Percentiles rank a stretch among this genome's conserved stretches.
Conservation (phyloP, 768 basidiomycete genomes). For the Boletus pseudopeckii region DNA sequence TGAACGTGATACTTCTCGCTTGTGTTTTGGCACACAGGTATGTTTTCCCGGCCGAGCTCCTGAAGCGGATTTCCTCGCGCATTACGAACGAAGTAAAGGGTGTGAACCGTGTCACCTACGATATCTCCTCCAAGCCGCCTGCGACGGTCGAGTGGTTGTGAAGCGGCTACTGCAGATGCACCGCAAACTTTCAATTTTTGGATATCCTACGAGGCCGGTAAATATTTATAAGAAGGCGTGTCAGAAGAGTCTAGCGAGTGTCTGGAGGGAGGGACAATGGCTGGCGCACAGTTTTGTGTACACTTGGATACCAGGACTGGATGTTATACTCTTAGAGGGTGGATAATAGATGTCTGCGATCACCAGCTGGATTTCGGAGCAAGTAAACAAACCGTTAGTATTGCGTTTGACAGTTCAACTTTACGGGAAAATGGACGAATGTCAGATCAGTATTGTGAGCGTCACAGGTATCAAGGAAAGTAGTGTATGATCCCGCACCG, state of each 20-base stretch:
- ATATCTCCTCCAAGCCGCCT: constrained; percentile 96
- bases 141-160: constrained; percentile 55
- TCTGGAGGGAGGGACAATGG: neutral
- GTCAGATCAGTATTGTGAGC: no score
- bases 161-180: neutral
- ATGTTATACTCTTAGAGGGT: neutral
- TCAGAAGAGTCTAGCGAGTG: neutral
- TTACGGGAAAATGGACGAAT: no score
- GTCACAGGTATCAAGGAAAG: neutral
- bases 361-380: neutral
- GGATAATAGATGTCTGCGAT: no score
- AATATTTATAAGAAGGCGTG: neutral
- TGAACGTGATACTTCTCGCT: constrained; percentile 15
- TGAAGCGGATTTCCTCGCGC: constrained; percentile 89
- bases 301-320: neutral
- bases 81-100: constrained; percentile 98
- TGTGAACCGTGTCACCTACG: constrained; percentile 94
- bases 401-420: neutral
- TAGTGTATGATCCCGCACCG: neutral
- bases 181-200: neutral
- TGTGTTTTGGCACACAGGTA: constrained; percentile 53
- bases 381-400: neutral
- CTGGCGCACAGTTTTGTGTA: neutral
- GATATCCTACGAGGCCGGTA: neutral
- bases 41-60: constrained; percentile 88